phyloP scores from a whole-genome alignment of 75 land plant species.

The Picea glauca region DNA sequence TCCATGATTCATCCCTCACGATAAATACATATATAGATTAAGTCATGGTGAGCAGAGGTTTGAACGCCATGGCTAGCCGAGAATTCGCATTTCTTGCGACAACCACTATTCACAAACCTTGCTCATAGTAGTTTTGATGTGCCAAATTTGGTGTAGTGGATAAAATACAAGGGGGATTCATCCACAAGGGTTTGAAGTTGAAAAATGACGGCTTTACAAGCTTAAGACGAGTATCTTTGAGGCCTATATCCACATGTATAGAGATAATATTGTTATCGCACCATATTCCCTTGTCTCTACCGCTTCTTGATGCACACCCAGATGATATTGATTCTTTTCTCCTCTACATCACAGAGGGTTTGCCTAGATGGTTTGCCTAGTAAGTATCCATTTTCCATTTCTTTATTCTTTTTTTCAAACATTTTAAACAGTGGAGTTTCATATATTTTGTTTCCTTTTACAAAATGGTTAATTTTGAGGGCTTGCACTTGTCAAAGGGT shows the following conservation, averaged over 20 bases:
- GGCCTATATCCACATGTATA: conserved; percentile 46
- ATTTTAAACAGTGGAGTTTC: too few relatives aligned
- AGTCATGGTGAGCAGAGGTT: neutral
- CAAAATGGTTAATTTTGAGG: too few relatives aligned
- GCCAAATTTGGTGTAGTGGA: conserved; percentile 66
- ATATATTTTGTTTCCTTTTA: too few relatives aligned
- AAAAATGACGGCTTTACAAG: conserved; percentile 7
- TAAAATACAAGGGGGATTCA: conserved; percentile 66
- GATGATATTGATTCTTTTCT: conserved; percentile 25
- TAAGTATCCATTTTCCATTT: conserved; percentile 5
- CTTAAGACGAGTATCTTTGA: conserved; percentile 43
- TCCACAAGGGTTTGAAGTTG: conserved; percentile 47
- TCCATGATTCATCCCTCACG: too few relatives aligned
- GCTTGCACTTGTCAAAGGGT: too few relatives aligned
- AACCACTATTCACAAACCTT: neutral
- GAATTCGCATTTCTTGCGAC: neutral
- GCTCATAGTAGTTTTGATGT: conserved; percentile 14
- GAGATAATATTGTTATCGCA: conserved; percentile 62
- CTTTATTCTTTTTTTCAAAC: too few relatives aligned
- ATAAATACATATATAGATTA: too few relatives aligned
- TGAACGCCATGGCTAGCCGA: neutral
- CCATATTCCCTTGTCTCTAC: conserved; percentile 9
- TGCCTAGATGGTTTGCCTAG: conserved; percentile 47
- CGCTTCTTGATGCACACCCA: conserved; percentile 12
- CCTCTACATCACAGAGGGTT: conserved; percentile 31